Evolutionary conservation across 345 rosid species (phyloP).

Genomic region (Linum trigynum): DNA sequence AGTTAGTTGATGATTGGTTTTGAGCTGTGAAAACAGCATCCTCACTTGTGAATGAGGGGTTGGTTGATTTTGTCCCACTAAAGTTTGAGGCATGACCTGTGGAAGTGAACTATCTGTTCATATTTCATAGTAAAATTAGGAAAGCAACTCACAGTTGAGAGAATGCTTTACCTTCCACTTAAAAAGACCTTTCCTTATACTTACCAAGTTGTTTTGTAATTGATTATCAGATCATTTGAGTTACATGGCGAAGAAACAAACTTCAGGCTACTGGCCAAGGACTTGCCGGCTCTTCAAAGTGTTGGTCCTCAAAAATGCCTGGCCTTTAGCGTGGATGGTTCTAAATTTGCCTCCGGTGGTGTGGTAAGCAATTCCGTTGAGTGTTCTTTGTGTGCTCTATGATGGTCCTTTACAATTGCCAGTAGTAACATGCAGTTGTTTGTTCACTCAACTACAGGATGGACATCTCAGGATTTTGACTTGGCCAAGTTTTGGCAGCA

Average conservation of each 20-base stretch:
- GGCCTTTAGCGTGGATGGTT: constrained; percentile 83
- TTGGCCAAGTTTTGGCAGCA: constrained; percentile 67
- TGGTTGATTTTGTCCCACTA: too few relatives aligned
- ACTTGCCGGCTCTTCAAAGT: constrained; percentile 47
- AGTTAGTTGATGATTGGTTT: too few relatives aligned
- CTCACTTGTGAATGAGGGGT: too few relatives aligned
- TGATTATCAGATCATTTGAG: constrained; percentile 57
- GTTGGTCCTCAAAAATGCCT: constrained; percentile 76
- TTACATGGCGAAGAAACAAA: constrained; percentile 37
- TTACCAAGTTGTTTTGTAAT: not conserved
- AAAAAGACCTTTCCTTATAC: too few relatives aligned
- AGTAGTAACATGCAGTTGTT: not conserved
- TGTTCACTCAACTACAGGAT: constrained; percentile 40
- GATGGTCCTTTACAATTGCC: not conserved
- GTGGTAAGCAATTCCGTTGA: constrained; percentile 41
- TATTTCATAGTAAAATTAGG: too few relatives aligned
- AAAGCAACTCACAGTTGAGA: too few relatives aligned
- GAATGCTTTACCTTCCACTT: too few relatives aligned
- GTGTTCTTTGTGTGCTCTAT: not conserved
- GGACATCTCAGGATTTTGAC: constrained; percentile 81
- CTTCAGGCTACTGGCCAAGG: constrained; percentile 44
- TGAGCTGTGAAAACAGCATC: not conserved
- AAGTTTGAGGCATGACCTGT: too few relatives aligned
- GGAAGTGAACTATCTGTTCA: too few relatives aligned
- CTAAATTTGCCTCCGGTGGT: constrained; percentile 79